Evolutionary conservation across 148 eudicot genomes (phyloP), one percentile per base, ranked within the genome.

Genomic region (Silene latifolia): DNA sequence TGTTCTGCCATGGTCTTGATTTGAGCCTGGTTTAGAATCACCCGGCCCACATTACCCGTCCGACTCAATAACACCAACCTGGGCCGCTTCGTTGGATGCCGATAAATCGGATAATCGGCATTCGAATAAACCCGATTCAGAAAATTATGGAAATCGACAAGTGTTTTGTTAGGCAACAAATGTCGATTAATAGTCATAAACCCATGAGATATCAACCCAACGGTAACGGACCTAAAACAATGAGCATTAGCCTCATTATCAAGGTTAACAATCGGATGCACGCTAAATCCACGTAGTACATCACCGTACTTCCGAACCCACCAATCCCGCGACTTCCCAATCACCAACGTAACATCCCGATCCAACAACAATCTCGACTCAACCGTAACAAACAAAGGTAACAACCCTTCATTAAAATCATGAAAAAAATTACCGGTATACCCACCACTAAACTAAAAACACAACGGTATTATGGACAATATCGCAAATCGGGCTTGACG

Each of bases 391-490:
- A 80, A 87, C 58, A 87, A 77, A 10, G 86, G 84, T 3, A 87
- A 64, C 48, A 87, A 78, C 3, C 84, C 83, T 4, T 87, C 89
- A 69, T 79, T 85, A 47, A 87, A 64, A 8, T 85, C 86, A 61
- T 87, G 89, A 76, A 80, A 87, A 75, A 82, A 78, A 53, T 87
- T 87, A 6, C 84, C 83, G 0, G 87, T 81, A 77, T 77, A 83
- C 20, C 84, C 86, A 4, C 87, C 86, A 5, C 78, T 83, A 61
- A 76, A n/a, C n/a, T n/a, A n/a, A 80, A 81, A 82, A 79, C 24
- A 84, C 76, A 24, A 87, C 3, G 15, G 82, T 75, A 35, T 71
- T 71, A 48, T 84, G 87, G 1, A 39, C 64, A 27, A 80, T 21
- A n/a, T 73, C 74, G 20, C 89, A 85, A 42, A 58, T 6, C 47